Base-by-base conservation (phyloP, 495 filamentous ascomycete species). In the Neurospora sp. region DNA sequence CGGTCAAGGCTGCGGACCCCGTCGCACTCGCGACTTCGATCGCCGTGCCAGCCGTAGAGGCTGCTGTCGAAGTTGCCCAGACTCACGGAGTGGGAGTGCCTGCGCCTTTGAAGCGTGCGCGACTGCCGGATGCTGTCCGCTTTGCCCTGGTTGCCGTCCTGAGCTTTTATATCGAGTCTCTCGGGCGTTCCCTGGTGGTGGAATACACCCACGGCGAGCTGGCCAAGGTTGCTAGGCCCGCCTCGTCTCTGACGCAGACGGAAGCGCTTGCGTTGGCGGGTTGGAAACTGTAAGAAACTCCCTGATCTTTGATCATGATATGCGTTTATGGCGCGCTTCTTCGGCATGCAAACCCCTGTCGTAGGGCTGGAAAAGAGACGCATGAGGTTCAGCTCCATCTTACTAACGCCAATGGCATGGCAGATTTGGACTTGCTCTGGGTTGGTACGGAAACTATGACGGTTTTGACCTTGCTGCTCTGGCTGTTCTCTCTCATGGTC, bases 371-470 rank as follows among this genome's bases (percentile, higher is more conserved):
- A 71, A 71, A 72, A 72, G 74, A 39, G 23, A 44, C 35, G 39
- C 31, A 71, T 18, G 69, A 44, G 71, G 66, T 71, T 77, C 76
- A 79, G 79, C 78, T 79, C 77, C 75, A 78, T 44, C 75, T 71
- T 77, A 77, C 72, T 75, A 76, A 80, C 74, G 37, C 74, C 18
- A 39, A 69, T 74, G 75, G 48, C 59, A 59, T 73, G 72, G 54
- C 76, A 88, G 90, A 72, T 84, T 90, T 41, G 89, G 92, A 79
- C 84, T 97, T 69, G 90, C 85, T 31, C 75, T 93, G 20, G 89
- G 87, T 40, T 96, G 93, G 93, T 86, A 84, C 74, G 83, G 89
- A 42, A 85, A 88, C 69, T 93, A 89, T 78, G 93, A 95, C 79
- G 86, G 88, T 77, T 86, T 90, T 77, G 94, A 96, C 83, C 82